Base-by-base conservation (phyloP, 345 rosid species). In the Gossypium herbaceum region DNA sequence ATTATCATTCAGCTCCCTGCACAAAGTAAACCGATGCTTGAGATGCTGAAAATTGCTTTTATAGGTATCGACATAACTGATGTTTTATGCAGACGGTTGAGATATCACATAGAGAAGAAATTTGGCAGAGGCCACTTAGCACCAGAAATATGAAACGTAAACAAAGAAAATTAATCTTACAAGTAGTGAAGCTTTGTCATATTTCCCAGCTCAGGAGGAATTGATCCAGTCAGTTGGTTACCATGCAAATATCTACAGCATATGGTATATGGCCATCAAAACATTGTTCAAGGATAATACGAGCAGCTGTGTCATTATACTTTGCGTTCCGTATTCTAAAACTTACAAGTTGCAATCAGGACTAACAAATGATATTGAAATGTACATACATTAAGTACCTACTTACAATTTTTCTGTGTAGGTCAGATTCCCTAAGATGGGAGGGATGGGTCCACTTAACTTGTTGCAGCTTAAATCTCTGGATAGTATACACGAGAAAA, bases 131-230 rank as follows among this genome's bases (percentile, higher is more conserved):
- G 22, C 20, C 61, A 70, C 19, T 13, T 41, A 15, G 12, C 57
- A 60, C 4, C 7, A 5, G 12, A 52, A 19, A 60, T 24, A 5
- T 57, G 45, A 27, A 65, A 68, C 51, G 6, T 25, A 52, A 52
- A 45, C 15, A 12, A 24, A 13, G 59, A 22, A 22, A 63, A 56
- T 39, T 25, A 67, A 9, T 43, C 87, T 1, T 89, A 95, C 99
- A 95, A 77, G 90, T 95, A 95, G 81, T 91, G 97, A 72, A 95
- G 97, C 81, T 86, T 91, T 12, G 98, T 86, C 99, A 95, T 95
- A 83, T 95, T 93, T 77, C 98, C 98, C 17, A 93, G 94, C 88
- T 93, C 98, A 0, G 96, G 93, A 57, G 97, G 99, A 78, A 95
- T 89, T 17, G 86, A 73, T 81, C 97, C 98, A 9, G 91, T 86